These are phyloP conservation scores for Chloris gayana DNA, from an alignment of 176 grass and related monocot species.

Conservation along the genomic window DNA sequence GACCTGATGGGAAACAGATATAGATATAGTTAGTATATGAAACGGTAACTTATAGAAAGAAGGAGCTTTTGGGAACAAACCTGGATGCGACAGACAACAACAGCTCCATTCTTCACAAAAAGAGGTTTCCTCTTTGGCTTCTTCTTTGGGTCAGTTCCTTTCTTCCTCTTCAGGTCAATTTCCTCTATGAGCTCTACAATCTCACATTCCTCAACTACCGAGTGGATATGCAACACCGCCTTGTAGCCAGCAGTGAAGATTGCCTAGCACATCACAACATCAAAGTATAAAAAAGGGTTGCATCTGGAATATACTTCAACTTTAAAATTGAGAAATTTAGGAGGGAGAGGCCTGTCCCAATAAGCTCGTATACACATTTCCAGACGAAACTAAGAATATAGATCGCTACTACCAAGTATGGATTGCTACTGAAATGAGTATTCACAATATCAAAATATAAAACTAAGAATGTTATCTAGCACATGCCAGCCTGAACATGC, in stretches of 20 bases:
- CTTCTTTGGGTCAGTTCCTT: slow-evolving; percentile 65
- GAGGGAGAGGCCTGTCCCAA: background rate
- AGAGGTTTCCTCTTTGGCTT: slow-evolving; percentile 63
- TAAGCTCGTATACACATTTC: background rate
- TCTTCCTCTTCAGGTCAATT: slow-evolving; percentile 62
- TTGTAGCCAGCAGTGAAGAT: slow-evolving; percentile 79
- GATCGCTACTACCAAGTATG: too few relatives aligned
- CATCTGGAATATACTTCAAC: background rate
- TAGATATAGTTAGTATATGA: slow-evolving; percentile 26
- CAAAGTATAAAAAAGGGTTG: background rate
- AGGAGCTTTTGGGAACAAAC: slow-evolving; percentile 28
- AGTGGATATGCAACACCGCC: slow-evolving; percentile 70
- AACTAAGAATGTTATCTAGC: background rate
- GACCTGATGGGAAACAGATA: slow-evolving; percentile 43
- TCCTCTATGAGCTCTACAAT: slow-evolving; percentile 76
- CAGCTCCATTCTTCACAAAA: slow-evolving; percentile 81
- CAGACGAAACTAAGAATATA: too few relatives aligned
- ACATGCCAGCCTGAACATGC: background rate
- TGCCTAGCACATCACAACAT: slow-evolving; percentile 42
- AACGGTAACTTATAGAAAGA: background rate
- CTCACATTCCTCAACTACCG: slow-evolving; percentile 74
- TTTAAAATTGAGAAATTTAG: background rate
- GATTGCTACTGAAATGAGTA: background rate
- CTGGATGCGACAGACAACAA: slow-evolving; percentile 71
- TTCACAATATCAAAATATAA: background rate